Conservation (phyloP, 2,329 filamentous ascomycete species). For the Venturia pyrina region DNA sequence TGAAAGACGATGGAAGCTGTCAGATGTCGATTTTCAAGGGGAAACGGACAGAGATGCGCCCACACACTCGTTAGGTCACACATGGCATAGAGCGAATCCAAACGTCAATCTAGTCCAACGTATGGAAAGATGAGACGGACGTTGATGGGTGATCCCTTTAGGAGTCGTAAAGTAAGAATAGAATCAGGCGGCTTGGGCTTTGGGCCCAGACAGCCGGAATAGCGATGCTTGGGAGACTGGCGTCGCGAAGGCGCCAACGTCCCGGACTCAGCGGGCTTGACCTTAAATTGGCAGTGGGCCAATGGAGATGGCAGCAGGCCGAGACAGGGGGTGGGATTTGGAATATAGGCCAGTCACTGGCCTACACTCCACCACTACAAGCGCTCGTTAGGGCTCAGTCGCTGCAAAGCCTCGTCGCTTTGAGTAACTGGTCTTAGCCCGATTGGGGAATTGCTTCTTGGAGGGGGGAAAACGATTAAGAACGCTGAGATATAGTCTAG, state of each 20-base stretch:
- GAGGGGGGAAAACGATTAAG: neutral
- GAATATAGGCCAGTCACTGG: neutral
- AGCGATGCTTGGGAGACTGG: neutral
- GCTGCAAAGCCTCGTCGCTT: neutral
- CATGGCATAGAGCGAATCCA: neutral
- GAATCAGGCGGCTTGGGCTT: conserved; percentile 1
- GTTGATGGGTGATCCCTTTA: neutral
- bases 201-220: neutral
- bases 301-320: neutral
- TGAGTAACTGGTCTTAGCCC: neutral
- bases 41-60: neutral
- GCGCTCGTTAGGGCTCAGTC: neutral
- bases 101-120: neutral
- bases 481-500: conserved; percentile 1
- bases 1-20: neutral
- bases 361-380: no score
- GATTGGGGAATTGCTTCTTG: neutral
- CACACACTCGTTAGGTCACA: neutral
- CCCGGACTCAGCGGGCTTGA: conserved; percentile 3
- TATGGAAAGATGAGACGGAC: neutral
- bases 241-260: conserved; percentile 3
- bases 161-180: neutral
- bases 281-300: neutral
- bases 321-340: neutral
- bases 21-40: neutral